These are phyloP conservation scores for Suillus weaverae DNA, from an alignment of 768 basidiomycete genomes.

Conservation along the genomic window DNA sequence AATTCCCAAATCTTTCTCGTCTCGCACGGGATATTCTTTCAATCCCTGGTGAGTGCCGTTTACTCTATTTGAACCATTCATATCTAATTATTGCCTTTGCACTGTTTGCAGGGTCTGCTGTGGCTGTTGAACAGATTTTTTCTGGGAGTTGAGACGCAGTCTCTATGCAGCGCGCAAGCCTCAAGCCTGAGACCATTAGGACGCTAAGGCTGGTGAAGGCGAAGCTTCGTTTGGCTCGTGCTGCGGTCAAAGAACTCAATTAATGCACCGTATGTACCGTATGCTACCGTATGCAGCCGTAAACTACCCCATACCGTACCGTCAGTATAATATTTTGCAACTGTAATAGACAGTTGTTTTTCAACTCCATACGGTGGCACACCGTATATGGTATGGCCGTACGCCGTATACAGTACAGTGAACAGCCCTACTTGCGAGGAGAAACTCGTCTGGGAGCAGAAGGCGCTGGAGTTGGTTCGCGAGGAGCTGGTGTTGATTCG, in stretches of 20 bases:
- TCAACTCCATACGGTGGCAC: neutral
- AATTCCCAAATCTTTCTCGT: too few relatives aligned
- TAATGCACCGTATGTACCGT: neutral
- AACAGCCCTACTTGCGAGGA: neutral
- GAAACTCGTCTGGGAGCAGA: neutral
- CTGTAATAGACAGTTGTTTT: neutral
- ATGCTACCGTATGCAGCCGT: neutral
- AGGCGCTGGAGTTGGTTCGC: too few relatives aligned
- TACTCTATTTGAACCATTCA: too few relatives aligned
- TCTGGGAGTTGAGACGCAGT: neutral
- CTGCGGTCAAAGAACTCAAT: neutral
- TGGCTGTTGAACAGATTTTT: neutral
- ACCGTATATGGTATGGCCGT: neutral
- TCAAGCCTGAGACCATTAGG: slow-evolving; percentile 1
- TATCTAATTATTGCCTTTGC: neutral
- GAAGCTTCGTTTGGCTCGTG: neutral
- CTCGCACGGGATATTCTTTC: too few relatives aligned
- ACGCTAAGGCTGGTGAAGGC: neutral
- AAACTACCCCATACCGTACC: neutral
- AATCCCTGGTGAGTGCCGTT: too few relatives aligned
- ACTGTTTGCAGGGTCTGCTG: neutral
- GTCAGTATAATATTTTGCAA: neutral
- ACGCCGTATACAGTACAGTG: neutral
- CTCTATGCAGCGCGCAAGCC: neutral
- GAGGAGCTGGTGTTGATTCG: too few relatives aligned